Evolutionary conservation across 2,329 filamentous ascomycete genomes (phyloP).

Genomic region (Phoma sp.): DNA sequence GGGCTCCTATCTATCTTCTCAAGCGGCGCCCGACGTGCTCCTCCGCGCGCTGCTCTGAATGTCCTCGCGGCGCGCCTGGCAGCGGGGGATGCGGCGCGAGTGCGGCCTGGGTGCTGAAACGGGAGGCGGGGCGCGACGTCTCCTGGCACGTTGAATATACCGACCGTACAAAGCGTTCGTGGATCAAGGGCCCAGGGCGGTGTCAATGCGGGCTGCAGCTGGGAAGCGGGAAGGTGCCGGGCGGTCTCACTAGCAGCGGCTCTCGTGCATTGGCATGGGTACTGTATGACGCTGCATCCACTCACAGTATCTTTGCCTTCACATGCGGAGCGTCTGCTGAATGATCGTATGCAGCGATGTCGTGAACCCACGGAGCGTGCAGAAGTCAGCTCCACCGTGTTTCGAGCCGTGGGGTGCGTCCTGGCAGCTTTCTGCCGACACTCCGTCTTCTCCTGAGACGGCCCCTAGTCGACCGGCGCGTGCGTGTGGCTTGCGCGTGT

Average conservation of each 20-base stretch:
- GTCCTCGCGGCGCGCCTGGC: too few species aligned
- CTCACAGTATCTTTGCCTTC: neutral
- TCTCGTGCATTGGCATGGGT: constrained; percentile 5
- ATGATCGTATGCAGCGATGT: neutral
- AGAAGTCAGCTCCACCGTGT: constrained; percentile 12
- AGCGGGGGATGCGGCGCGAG: neutral
- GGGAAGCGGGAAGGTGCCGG: constrained; percentile 26
- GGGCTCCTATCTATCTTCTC: neutral
- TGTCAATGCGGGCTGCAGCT: too few species aligned
- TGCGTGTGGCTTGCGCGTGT: constrained; percentile 2
- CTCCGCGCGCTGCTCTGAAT: neutral
- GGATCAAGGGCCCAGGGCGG: constrained; percentile 9
- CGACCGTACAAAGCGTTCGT: neutral
- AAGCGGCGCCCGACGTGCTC: too few species aligned
- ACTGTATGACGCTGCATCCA: neutral
- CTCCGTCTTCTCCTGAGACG: constrained; percentile 16
- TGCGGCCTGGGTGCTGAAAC: constrained; percentile 4
- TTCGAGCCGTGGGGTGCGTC: constrained; percentile 7
- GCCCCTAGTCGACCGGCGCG: neutral
- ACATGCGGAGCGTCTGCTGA: neutral
- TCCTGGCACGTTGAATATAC: constrained; percentile 3
- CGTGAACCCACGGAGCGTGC: constrained; percentile 17
- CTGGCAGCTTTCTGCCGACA: constrained; percentile 13
- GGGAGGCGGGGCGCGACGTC: constrained; percentile 5
- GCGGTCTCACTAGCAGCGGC: constrained; percentile 11